Conservation (phyloP, 768 basidiomycete species). For the Coprinellus micaceus region DNA sequence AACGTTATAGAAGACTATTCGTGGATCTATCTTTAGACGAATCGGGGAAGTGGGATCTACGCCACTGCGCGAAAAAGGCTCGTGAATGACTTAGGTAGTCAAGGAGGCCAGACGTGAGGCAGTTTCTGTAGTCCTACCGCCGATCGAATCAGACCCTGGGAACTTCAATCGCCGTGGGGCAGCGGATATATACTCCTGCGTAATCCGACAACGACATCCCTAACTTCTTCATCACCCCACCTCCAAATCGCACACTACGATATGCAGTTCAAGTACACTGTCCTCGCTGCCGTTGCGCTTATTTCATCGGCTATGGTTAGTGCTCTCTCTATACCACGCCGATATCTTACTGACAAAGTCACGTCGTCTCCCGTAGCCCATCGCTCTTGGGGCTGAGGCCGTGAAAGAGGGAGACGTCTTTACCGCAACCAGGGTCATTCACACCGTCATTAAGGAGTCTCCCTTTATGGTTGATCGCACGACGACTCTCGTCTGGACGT, state of each 20-base stretch:
- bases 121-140: too few species aligned
- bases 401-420: too few species aligned
- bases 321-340: neutral
- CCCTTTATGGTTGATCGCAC: neutral
- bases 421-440: neutral
- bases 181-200: neutral
- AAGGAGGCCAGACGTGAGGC: too few species aligned
- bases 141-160: too few species aligned
- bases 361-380: too few species aligned
- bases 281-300: neutral
- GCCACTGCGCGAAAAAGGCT: too few species aligned
- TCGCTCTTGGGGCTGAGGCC: too few species aligned
- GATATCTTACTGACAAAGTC: neutral
- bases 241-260: neutral
- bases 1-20: too few species aligned
- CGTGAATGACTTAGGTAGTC: too few species aligned
- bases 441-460: neutral
- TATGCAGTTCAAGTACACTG: neutral
- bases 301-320: neutral
- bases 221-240: neutral
- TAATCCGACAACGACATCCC: neutral
- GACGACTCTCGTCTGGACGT: slow-evolving; percentile 2
- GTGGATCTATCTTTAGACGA: too few species aligned
- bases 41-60: too few species aligned
- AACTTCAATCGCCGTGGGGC: too few species aligned